Evolutionary conservation across 148 eudicot species (phyloP).

Genomic region (Fallopia convolvulus): DNA sequence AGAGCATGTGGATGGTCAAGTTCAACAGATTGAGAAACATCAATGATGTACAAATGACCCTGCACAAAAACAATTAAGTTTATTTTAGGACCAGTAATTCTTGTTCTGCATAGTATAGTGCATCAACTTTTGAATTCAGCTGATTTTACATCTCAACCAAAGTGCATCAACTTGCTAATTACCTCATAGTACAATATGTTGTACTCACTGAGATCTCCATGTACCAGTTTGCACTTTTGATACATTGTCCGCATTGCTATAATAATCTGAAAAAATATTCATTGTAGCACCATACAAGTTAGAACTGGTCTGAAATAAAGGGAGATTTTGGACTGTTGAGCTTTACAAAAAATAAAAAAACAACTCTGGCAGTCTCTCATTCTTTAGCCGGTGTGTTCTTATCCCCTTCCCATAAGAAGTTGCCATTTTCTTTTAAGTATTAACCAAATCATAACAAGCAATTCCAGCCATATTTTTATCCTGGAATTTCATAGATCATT

Average conservation of each 20-base stretch:
- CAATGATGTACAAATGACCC: conserved; percentile 95
- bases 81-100: background rate
- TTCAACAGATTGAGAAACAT: conserved; percentile 97
- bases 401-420: background rate
- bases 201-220: conserved; percentile 95
- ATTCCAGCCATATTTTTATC: background rate
- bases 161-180: conserved; percentile 4
- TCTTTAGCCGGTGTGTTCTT: background rate
- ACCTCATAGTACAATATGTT: conserved; percentile 90
- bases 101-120: background rate
- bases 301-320: background rate
- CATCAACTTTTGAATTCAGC: background rate
- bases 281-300: background rate
- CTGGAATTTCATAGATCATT: background rate
- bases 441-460: background rate
- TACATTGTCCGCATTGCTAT: conserved; percentile 76
- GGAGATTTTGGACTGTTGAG: background rate
- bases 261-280: conserved; percentile 42
- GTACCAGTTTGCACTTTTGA: conserved; percentile 97
- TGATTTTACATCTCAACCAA: background rate
- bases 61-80: conserved; percentile 20
- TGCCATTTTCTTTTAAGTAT: background rate
- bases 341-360: no score
- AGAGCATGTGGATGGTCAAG: conserved; percentile 97
- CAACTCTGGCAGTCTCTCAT: background rate